These are phyloP conservation scores for Collariella sp. DNA, from an alignment of 495 filamentous ascomycete genomes.

Conservation along the genomic window DNA sequence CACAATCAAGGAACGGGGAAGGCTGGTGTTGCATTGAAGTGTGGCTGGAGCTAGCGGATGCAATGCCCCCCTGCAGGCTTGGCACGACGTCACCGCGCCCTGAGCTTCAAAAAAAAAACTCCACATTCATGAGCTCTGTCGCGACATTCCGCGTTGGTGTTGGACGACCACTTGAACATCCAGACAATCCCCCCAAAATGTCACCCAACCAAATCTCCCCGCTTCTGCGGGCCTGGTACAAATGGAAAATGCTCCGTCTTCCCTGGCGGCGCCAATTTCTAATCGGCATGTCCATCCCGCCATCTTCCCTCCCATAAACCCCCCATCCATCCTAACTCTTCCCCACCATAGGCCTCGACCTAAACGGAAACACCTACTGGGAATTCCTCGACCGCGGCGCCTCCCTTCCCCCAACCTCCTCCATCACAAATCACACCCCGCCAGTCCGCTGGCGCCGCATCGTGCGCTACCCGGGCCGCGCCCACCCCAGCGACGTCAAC, in stretches of 20 bases:
- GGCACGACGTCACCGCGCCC: constrained; percentile 16
- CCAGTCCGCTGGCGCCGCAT: constrained; percentile 47
- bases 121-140: neutral
- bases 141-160: neutral
- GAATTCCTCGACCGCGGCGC: constrained; percentile 63
- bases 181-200: constrained; percentile 4
- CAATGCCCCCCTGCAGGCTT: constrained; percentile 10
- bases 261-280: constrained; percentile 83
- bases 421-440: constrained; percentile 1
- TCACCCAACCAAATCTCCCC: constrained; percentile 25
- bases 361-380: constrained; percentile 89
- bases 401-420: constrained; percentile 14
- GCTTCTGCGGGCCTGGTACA: constrained; percentile 54
- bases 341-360: constrained; percentile 58
- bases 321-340: neutral
- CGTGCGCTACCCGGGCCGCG: constrained; percentile 53
- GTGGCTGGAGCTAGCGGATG: constrained; percentile 10
- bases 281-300: constrained; percentile 48
- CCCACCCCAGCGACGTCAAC: constrained; percentile 57
- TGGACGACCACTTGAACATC: too few species aligned
- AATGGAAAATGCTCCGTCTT: constrained; percentile 74
- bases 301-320: constrained; percentile 9
- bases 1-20: constrained; percentile 10
- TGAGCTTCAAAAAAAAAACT: neutral
- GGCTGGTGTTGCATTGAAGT: constrained; percentile 11